A percentile compares a stretch with the other conserved stretches of the same genome.
Conservation (phyloP, 1,284 basidiomycete genomes). For the Papiliotrema terrestris region DNA sequence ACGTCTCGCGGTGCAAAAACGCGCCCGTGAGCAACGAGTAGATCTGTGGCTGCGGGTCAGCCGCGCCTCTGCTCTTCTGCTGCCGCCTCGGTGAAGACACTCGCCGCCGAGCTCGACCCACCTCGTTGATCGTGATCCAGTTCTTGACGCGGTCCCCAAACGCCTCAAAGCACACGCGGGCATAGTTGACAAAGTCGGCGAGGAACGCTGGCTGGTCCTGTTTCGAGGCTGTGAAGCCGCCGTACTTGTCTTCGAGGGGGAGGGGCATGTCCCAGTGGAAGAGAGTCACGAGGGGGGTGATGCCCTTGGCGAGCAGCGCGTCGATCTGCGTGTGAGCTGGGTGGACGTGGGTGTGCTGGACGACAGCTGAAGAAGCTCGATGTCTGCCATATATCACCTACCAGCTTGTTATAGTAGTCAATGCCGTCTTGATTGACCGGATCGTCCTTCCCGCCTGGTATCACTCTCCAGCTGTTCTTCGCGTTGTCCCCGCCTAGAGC, state of each 20-base stretch:
- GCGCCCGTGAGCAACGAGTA: slow-evolving; percentile 9
- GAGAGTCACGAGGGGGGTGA: slow-evolving; percentile 30
- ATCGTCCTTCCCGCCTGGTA: slow-evolving; percentile 56
- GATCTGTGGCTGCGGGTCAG: slow-evolving; percentile 18
- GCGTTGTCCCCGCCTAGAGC: slow-evolving; percentile 31
- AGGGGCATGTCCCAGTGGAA: slow-evolving; percentile 66
- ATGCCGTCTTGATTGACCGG: slow-evolving; percentile 64
- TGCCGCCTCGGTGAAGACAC: too few relatives aligned
- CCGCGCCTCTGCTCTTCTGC: neutral
- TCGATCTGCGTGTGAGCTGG: slow-evolving; percentile 55
- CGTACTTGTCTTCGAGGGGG: slow-evolving; percentile 63
- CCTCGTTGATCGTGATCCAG: slow-evolving; percentile 55
- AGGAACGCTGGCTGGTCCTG: slow-evolving; percentile 32
- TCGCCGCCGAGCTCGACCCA: slow-evolving; percentile 2
- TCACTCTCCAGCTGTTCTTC: neutral
- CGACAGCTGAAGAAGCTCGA: too few relatives aligned
- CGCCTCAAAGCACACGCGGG: slow-evolving; percentile 64
- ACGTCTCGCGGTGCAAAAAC: neutral
- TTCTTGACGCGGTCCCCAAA: slow-evolving; percentile 70
- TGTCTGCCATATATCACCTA: too few relatives aligned
- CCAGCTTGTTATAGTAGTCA: slow-evolving; percentile 55
- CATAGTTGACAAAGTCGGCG: slow-evolving; percentile 62
- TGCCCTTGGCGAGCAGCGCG: slow-evolving; percentile 57
- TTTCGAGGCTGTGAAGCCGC: slow-evolving; percentile 55
- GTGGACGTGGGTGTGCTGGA: too few relatives aligned